Evolutionary conservation across 345 rosid species (phyloP), one percentile per base, ranked within the genome.

Genomic region (Corymbia maculata): DNA sequence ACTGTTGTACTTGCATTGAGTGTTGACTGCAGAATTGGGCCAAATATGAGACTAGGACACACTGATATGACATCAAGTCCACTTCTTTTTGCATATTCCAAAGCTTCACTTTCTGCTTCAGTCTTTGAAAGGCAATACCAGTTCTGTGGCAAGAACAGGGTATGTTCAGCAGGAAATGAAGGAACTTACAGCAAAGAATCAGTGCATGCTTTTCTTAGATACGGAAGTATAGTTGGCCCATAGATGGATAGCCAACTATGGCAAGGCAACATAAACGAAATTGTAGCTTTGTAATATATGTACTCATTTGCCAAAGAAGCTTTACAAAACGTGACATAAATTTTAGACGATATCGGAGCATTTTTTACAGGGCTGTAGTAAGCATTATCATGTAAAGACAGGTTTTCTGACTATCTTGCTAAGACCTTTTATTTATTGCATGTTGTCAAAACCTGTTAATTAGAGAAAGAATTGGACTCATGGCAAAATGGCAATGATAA

Each of bases 81-180:
- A 26, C 51, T 91, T 86, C 30, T 92, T 85, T 91, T 94, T 15
- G 94, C 96, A 84, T 89, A 97, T 51, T 93, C 95, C 32, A 94
- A 87, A 89, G 98, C 98, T 91, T 94, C 93, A 82, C 90, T 93
- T 88, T 97, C 99, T 26, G 98, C 98, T 92, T 88, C 91, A 82
- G 97, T 94, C 90, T 97, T 97, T 8, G 98, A 91, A 86, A 93
- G 88, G 90, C 91, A 92, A 90, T 97, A 96, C 98, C 97, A 94
- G 36, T 94, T 94, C 98, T 97, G 92, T 88, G 19, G 85, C 59
- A 92, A 57, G 42, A 51, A 85, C n/a, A 61, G 50, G 79, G 7
- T 26, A 30, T 85, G 42, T 36, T 75, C 49, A 51, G 86, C 24
- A 53, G 50, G 85, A 3, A 59, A 30, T 11, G 8, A 55, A 85